Percentiles rank a stretch among this genome's conserved stretches.
These are phyloP conservation scores for Daedaleopsis nitida DNA, from an alignment of 768 basidiomycete species.

Conservation along the genomic window DNA sequence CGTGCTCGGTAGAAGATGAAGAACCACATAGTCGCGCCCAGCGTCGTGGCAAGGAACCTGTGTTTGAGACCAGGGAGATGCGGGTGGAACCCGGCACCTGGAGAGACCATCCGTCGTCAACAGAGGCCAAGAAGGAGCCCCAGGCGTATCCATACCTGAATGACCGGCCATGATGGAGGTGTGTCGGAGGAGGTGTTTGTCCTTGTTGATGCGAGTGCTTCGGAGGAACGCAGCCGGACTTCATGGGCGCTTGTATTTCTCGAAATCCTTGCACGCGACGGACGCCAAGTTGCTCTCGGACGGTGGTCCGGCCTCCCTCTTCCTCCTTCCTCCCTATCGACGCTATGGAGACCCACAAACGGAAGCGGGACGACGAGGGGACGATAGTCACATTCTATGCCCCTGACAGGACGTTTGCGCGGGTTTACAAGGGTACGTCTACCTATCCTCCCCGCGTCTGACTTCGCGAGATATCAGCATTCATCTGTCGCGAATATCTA, in stretches of 20 bases:
- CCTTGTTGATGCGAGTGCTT: constrained; percentile 15
- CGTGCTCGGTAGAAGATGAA: constrained; percentile 96
- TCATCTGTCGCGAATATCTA: not conserved
- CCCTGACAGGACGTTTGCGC: constrained; percentile 40
- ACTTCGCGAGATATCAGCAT: not conserved
- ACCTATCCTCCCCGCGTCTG: not conserved
- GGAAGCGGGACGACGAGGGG: constrained; percentile 22
- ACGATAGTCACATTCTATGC: constrained; percentile 42
- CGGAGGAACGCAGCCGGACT: constrained; percentile 4
- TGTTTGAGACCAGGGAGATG: constrained; percentile 80
- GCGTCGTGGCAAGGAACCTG: constrained; percentile 76
- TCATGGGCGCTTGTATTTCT: constrained; percentile 13
- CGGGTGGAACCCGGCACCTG: constrained; percentile 83
- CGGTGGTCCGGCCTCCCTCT: not conserved
- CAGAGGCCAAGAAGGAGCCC: not conserved
- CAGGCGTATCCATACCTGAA: constrained; percentile 21
- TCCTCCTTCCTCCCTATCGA: not conserved
- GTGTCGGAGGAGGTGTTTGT: constrained; percentile 16
- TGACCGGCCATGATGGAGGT: constrained; percentile 32
- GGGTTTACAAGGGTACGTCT: constrained; percentile 43
- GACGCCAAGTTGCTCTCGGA: not conserved
- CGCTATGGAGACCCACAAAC: constrained; percentile 11
- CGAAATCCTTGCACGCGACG: constrained; percentile 1
- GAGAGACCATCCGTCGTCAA: too few species aligned
- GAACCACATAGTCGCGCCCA: constrained; percentile 98